Evolutionary conservation across 1,284 basidiomycete species (phyloP), one percentile per base, ranked within the genome.

Genomic region (Taiwanofungus camphoratus): DNA sequence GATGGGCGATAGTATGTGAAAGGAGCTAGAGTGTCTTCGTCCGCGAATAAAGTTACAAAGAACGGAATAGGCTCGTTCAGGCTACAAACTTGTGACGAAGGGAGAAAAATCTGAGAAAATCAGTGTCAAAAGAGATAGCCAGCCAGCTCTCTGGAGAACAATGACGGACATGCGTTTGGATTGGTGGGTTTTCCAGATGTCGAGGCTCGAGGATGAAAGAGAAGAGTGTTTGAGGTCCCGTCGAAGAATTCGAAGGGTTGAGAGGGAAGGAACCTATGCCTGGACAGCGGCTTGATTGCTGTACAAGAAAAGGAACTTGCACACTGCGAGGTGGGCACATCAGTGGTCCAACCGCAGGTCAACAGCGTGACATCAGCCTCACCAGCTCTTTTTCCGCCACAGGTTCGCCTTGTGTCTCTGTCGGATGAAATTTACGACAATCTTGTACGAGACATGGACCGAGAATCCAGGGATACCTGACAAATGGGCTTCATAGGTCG

Each of bases 391-490:
- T 24, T 52, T 53, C 15, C 54, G 47, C 60, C 60, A 62, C 36
- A 56, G 52, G 8, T 54, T 52, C 18, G 52, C 46, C 24, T 49
- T 55, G 41, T 53, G 51, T 20, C 56, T 50, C 21, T 31, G 47
- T 8, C 49, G 48, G 4, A 55, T 50, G 11, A 60, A 43, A 18
- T 54, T 44, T 13, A 62, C 56, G 7, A 49, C 50, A n/a, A 85
- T 64, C 24, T 67, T 67, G 56, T 86, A 87, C 41, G 72, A 68
- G 41, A 83, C 74, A 26, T 65, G 67, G 16, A 82, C 79, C 8
- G 65, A 63, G 53, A 85, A 85, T 3, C 83, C 83, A 7, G 84
- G 83, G 2, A 87, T 62, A 2, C 81, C 80, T 23, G 71, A 71
- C 13, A 85, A 66, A 51, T 77, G 77, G 16, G 76, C 74, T 44